Conservation (phyloP, 768 basidiomycete species). For the Coprinellus micaceus region DNA sequence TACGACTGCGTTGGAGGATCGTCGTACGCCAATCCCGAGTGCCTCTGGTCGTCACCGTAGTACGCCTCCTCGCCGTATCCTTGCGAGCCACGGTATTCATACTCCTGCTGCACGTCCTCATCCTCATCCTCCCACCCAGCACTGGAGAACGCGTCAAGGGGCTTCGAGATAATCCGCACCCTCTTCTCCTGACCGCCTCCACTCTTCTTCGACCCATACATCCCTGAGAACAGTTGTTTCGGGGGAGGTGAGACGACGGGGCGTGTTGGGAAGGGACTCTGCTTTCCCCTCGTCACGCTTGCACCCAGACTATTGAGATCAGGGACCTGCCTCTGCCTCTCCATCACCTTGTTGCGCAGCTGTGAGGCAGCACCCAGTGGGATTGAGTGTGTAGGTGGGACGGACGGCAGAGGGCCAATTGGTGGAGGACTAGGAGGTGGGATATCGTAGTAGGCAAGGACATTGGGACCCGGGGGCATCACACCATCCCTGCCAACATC, state of each 20-base stretch:
- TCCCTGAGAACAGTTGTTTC: not conserved
- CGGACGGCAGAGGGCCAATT: slow-evolving; percentile 28
- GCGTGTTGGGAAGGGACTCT: slow-evolving; percentile 48
- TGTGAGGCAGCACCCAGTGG: not conserved
- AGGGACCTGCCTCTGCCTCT: not conserved
- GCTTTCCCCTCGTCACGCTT: slow-evolving; percentile 41
- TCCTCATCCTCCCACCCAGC: not conserved
- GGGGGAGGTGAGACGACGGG: slow-evolving; percentile 24
- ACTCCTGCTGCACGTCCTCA: not conserved
- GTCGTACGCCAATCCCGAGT: no score
- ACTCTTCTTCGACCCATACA: not conserved
- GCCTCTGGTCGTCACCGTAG: not conserved
- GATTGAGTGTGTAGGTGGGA: slow-evolving; percentile 3
- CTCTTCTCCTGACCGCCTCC: not conserved
- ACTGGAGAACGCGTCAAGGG: no score
- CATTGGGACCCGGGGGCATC: slow-evolving; percentile 33
- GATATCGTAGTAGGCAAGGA: slow-evolving; percentile 44
- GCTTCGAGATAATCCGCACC: not conserved
- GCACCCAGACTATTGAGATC: slow-evolving; percentile 8
- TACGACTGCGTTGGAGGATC: no score
- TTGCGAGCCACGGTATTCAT: not conserved
- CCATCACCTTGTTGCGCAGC: not conserved
- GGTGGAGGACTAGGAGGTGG: slow-evolving; percentile 53
- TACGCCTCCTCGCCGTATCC: not conserved
- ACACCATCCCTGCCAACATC: not conserved